Base-by-base conservation (phyloP, 176 grass and related monocot genomes). In the barley (Hordeum vulgare) region DNA sequence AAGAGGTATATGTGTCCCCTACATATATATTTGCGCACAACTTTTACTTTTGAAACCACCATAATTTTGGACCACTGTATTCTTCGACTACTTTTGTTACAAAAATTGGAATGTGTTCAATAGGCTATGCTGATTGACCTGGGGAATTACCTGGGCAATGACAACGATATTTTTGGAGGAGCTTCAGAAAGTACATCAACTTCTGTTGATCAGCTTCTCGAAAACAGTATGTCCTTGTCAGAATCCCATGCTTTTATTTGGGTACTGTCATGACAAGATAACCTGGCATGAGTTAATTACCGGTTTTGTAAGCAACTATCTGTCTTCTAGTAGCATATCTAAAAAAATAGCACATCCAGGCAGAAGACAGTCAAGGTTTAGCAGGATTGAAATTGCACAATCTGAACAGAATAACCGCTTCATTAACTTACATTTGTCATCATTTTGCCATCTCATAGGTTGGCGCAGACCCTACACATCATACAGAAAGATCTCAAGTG, bases 151-250 rank as follows among this genome's bases (percentile, higher is more conserved):
- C n/a, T n/a, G n/a, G n/a, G n/a, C n/a, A 79, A 88, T 59, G 93
- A 98, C 21, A 60, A 88, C 70, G 97, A 99, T 80, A 64, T 81
- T 31, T 94, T 96, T 86, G 82, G 86, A 62, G 97, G 94, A 86
- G 62, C 83, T 92, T 92, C 90, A 79, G 91, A 92, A 84, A 84
- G 45, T 80, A 88, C 85, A 61, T 75, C 85, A 71, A 83, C 87
- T 45, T 80, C 60, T 47, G 84, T 95, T 3, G 90, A 96, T 78
- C 86, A 99, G 78, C 91, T 99, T 89, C 80, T 99, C 58, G 93
- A n/a, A 99, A 77, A 94, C 93, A 56, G 97, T 99, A 99, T 81
- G 74, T 33, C 13, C 14, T 75, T 61, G 42, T 15, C 74, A 34
- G 56, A 27, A 45, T 36, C 66, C 33, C 34, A 25, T 24, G 77